These are phyloP conservation scores for Perkinsela sp. DNA, from an alignment of 208 protist species.

Conservation along the genomic window DNA sequence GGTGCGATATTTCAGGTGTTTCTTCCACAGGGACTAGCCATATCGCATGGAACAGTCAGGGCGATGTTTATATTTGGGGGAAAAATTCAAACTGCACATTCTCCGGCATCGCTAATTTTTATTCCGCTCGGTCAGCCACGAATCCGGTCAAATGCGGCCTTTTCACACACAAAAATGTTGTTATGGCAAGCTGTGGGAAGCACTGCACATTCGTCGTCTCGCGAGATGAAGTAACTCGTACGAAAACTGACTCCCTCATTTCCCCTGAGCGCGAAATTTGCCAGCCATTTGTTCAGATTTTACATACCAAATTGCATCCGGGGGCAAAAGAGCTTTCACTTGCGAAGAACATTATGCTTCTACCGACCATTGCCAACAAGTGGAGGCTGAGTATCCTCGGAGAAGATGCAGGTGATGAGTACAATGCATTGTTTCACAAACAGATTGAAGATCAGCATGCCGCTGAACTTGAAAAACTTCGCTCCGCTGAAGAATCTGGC, in stretches of 20 bases:
- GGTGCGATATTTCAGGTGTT: not conserved
- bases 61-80: not conserved
- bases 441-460: not conserved
- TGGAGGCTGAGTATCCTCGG: not conserved
- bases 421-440: not conserved
- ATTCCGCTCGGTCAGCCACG: not conserved
- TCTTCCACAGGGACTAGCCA: not conserved
- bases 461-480: not conserved
- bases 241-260: not conserved
- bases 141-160: not conserved
- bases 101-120: not conserved
- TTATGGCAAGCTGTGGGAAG: not conserved
- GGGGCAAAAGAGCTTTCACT: not conserved
- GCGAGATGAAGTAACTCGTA: not conserved
- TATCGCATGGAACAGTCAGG: not conserved
- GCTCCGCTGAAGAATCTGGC: not conserved
- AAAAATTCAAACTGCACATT: not conserved
- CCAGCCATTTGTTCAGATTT: not conserved
- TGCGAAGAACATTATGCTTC: not conserved
- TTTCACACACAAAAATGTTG: not conserved
- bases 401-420: not conserved
- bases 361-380: not conserved
- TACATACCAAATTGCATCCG: not conserved
- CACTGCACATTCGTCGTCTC: not conserved
- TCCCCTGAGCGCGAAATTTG: not conserved